phyloP scores from a whole-genome alignment of 495 filamentous ascomycete genomes.

The Cenococcum geophilum region DNA sequence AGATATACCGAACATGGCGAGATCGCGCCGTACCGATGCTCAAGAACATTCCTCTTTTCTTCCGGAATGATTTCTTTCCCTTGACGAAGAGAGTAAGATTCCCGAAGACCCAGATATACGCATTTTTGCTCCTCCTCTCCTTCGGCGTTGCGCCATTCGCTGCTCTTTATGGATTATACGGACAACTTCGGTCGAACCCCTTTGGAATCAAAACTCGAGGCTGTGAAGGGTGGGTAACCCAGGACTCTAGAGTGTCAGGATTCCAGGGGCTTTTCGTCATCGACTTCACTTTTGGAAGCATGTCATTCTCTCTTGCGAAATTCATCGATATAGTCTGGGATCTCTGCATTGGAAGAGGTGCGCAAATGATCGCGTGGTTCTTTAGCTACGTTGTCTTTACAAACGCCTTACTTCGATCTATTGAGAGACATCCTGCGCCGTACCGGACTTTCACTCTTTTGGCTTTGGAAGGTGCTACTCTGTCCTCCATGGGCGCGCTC shows the following conservation, averaged over 20 bases:
- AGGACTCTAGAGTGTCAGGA: background rate
- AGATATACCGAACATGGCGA: background rate
- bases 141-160: slow-evolving; percentile 2
- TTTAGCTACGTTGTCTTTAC: slow-evolving; percentile 17
- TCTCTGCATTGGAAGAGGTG: slow-evolving; percentile 13
- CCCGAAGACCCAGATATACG: background rate
- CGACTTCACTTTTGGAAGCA: slow-evolving; percentile 7
- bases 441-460: slow-evolving; percentile 13
- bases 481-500: slow-evolving; percentile 6
- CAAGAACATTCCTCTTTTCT: background rate
- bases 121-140: background rate
- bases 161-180: background rate
- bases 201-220: background rate
- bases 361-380: slow-evolving; percentile 10
- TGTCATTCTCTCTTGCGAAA: slow-evolving; percentile 15
- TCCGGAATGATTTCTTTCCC: background rate
- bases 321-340: slow-evolving; percentile 16
- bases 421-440: slow-evolving; percentile 20
- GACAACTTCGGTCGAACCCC: no score
- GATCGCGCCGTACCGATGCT: background rate
- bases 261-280: slow-evolving; percentile 5
- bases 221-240: background rate
- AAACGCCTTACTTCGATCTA: slow-evolving; percentile 10
- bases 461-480: slow-evolving; percentile 5
- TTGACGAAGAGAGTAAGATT: background rate